Percentiles rank a stretch among this genome's conserved stretches.
Evolutionary conservation across 2,329 filamentous ascomycete species (phyloP).

Genomic region (Alternaria sp.): DNA sequence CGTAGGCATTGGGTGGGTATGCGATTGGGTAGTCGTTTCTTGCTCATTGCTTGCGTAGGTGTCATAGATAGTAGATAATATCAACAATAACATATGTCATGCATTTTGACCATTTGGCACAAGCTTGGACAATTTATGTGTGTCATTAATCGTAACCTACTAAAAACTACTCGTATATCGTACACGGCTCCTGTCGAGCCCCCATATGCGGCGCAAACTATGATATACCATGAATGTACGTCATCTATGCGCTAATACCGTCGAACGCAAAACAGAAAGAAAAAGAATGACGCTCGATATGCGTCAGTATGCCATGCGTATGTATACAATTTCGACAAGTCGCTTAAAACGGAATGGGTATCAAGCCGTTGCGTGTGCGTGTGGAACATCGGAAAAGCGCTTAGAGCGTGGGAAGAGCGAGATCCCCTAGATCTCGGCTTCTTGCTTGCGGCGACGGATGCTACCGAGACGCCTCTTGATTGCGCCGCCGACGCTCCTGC

Average conservation of each 20-base stretch:
- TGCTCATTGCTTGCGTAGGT: not conserved
- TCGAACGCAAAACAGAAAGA: not conserved
- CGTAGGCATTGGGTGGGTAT: not conserved
- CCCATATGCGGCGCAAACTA: not conserved
- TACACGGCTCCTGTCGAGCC: not conserved
- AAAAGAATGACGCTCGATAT: not conserved
- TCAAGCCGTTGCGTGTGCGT: not conserved
- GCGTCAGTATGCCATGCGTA: not conserved
- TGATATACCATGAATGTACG: not conserved
- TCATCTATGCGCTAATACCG: not conserved
- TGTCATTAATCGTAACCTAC: not conserved
- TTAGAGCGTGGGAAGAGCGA: slow-evolving; percentile 6
- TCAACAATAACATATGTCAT: not conserved
- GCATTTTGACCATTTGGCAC: not conserved
- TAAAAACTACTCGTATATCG: not conserved
- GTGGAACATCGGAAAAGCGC: not conserved
- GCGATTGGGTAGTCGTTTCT: not conserved
- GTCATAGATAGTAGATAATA: not conserved
- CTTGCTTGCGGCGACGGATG: slow-evolving; percentile 48
- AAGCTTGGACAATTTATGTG: too few relatives aligned
- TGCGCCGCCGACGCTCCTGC: slow-evolving; percentile 45
- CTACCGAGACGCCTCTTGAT: slow-evolving; percentile 58
- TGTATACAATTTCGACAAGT: slow-evolving; percentile 2
- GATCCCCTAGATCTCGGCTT: slow-evolving; percentile 27
- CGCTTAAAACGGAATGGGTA: not conserved